Conservation (phyloP, 306 rosid species). For the Medicago lupulina region DNA sequence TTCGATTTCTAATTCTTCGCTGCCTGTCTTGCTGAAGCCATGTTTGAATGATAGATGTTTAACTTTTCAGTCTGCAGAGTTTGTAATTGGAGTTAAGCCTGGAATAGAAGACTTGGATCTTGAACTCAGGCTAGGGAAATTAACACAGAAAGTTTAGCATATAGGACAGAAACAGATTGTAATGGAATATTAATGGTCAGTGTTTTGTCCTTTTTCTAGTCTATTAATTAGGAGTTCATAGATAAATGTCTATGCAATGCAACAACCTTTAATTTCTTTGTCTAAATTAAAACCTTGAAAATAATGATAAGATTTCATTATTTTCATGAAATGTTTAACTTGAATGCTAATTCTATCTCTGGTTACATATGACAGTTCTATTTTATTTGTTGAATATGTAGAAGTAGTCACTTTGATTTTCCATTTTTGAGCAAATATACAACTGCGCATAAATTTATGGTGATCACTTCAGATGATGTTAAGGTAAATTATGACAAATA, state of each 20-base stretch:
- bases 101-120: constrained; percentile 79
- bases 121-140: constrained; percentile 85
- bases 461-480: not conserved
- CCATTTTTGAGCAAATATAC: not conserved
- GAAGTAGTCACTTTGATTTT: constrained; percentile 17
- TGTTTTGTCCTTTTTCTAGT: constrained; percentile 26
- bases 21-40: constrained; percentile 48
- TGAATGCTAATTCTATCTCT: constrained; percentile 38
- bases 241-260: constrained; percentile 32
- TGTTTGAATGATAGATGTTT: constrained; percentile 47
- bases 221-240: constrained; percentile 29
- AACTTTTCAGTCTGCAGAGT: constrained; percentile 54
- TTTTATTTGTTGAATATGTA: constrained; percentile 27
- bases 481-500: constrained; percentile 20
- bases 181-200: constrained; percentile 31
- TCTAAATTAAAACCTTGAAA: constrained; percentile 34
- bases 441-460: not conserved
- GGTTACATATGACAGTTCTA: constrained; percentile 25
- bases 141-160: constrained; percentile 51
- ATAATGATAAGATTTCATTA: constrained; percentile 41
- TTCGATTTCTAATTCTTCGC: constrained; percentile 33
- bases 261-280: constrained; percentile 19
- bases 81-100: constrained; percentile 42
- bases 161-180: constrained; percentile 29
- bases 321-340: constrained; percentile 42